A percentile compares a stretch with the other conserved stretches of the same genome.
Conservation (phyloP, 2,329 filamentous ascomycete genomes). For the Aspergillus bombycis region DNA sequence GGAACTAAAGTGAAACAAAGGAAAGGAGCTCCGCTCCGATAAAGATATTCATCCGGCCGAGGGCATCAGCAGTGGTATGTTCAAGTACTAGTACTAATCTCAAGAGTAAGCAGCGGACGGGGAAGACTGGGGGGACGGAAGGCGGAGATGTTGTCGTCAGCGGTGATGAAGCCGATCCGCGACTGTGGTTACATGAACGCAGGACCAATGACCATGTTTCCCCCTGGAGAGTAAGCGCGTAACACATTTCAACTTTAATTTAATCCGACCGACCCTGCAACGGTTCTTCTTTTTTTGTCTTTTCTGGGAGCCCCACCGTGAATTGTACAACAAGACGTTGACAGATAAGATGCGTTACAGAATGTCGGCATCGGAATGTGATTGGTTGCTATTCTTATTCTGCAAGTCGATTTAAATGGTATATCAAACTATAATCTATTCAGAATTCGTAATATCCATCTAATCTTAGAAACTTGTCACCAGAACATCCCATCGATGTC, state of each 20-base stretch:
- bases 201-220: background rate
- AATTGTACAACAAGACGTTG: background rate
- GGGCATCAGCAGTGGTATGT: background rate
- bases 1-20: background rate
- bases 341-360: background rate
- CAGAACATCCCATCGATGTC: too few relatives aligned
- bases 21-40: background rate
- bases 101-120: background rate
- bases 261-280: too few relatives aligned
- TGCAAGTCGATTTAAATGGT: too few relatives aligned
- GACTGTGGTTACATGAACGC: background rate
- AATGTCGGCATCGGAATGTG: background rate
- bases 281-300: background rate
- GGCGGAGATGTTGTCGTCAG: slow-evolving; percentile 4
- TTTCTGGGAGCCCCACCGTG: background rate
- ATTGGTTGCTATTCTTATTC: too few relatives aligned
- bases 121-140: background rate
- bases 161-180: slow-evolving; percentile 2
- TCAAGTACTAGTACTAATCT: too few relatives aligned
- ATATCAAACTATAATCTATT: too few relatives aligned
- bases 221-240: background rate
- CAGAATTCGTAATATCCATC: too few relatives aligned
- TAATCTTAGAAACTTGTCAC: too few relatives aligned
- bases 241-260: background rate
- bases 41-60: background rate